Conservation (phyloP, 352 stramenopile genomes). For the Globisporangium radiosum region DNA sequence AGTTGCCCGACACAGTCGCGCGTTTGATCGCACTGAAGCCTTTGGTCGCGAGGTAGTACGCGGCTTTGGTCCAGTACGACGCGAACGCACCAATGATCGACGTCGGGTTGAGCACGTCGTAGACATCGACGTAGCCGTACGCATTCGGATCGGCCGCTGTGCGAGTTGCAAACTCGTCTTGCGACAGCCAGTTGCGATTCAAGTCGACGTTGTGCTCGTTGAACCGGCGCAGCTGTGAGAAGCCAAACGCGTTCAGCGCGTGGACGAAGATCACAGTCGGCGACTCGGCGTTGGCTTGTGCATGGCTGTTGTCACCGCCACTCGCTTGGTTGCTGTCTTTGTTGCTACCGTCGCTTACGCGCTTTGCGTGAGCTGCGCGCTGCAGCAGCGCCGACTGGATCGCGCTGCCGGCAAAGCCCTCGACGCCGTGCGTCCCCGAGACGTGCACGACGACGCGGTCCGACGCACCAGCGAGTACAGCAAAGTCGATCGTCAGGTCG, state of each 20-base stretch:
- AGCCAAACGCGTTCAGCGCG: slow-evolving; percentile 91
- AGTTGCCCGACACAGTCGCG: slow-evolving; percentile 85
- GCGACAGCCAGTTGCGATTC: slow-evolving; percentile 87
- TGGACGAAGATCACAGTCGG: slow-evolving; percentile 90
- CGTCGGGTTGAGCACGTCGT: slow-evolving; percentile 60
- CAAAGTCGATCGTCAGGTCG: slow-evolving; percentile 64
- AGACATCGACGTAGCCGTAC: slow-evolving; percentile 71
- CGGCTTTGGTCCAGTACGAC: slow-evolving; percentile 46
- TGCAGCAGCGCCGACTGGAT: slow-evolving; percentile 59
- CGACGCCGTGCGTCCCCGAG: slow-evolving; percentile 76
- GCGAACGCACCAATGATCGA: slow-evolving; percentile 6
- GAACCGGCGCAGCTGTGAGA: slow-evolving; percentile 78
- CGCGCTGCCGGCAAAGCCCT: slow-evolving; percentile 79
- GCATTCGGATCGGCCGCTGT: slow-evolving; percentile 63
- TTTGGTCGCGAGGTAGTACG: slow-evolving; percentile 25
- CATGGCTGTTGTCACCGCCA: neutral
- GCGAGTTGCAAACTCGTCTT: slow-evolving; percentile 38
- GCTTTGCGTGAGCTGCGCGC: slow-evolving; percentile 7
- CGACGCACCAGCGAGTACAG: slow-evolving; percentile 36
- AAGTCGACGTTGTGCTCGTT: slow-evolving; percentile 95
- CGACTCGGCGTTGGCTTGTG: slow-evolving; percentile 4
- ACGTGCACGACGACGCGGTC: slow-evolving; percentile 67
- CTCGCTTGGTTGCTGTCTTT: neutral
- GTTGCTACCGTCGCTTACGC: too few relatives aligned
- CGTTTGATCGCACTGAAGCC: slow-evolving; percentile 66